Conservation (phyloP, 129 eudicot species). For the Chrysanthemum lavandulifolium region DNA sequence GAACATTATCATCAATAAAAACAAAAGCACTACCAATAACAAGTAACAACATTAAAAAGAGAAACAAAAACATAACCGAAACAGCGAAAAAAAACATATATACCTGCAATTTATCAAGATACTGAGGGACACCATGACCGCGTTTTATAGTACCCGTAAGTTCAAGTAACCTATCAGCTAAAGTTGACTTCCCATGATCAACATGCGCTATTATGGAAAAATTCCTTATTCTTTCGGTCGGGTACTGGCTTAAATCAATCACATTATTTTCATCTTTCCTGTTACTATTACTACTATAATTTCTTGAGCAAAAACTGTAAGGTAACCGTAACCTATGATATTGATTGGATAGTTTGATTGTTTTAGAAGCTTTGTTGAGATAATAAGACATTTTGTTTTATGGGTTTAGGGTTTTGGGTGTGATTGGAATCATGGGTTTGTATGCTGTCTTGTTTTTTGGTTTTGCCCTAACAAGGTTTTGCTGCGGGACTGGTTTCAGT, state of each 20-base stretch:
- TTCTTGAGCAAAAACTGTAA: conserved; percentile 44
- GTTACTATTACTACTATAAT: conserved; percentile 18
- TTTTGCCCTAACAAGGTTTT: neutral
- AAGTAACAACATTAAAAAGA: no score
- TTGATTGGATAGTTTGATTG: conserved; percentile 34
- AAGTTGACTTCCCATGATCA: conserved; percentile 93
- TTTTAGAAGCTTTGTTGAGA: conserved; percentile 40
- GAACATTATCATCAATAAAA: neutral
- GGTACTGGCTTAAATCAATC: conserved; percentile 69
- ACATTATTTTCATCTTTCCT: conserved; percentile 49
- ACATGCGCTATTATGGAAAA: conserved; percentile 96
- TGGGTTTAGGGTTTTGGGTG: conserved; percentile 21
- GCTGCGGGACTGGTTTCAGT: neutral
- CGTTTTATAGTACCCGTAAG: conserved; percentile 82
- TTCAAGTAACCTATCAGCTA: conserved; percentile 95
- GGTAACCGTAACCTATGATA: conserved; percentile 18
- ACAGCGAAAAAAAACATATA: neutral
- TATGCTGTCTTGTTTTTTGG: neutral
- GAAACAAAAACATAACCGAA: neutral
- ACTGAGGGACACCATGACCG: conserved; percentile 93
- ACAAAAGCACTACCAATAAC: neutral
- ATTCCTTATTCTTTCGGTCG: conserved; percentile 74
- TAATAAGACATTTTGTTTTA: conserved; percentile 30
- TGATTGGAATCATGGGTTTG: conserved; percentile 18
- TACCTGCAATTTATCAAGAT: conserved; percentile 94